These are phyloP conservation scores for Psilocybe subaeruginosa DNA, from an alignment of 768 basidiomycete genomes.

Conservation along the genomic window DNA sequence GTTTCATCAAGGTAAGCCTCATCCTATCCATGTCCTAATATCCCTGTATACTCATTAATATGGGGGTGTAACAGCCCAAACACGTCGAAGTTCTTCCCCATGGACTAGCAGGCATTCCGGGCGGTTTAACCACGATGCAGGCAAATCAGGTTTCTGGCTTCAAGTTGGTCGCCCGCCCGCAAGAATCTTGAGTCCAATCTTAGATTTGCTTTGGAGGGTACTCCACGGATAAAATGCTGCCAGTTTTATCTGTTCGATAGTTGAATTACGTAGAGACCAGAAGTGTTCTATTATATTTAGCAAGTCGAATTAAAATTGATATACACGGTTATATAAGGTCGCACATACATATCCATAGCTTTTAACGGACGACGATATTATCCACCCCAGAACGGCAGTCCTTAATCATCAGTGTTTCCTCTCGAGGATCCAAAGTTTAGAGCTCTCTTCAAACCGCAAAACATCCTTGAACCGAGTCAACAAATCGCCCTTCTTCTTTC, in stretches of 20 bases:
- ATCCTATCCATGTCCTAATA: not conserved
- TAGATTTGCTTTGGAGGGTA: not conserved
- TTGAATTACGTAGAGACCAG: no score
- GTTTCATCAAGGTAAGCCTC: not conserved
- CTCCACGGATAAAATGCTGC: not conserved
- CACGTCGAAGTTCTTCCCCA: not conserved
- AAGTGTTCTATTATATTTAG: no score
- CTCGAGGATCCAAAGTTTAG: constrained; percentile 55
- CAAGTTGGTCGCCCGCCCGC: not conserved
- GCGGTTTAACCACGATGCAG: not conserved
- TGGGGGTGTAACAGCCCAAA: not conserved
- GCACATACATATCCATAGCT: no score
- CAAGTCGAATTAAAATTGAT: no score
- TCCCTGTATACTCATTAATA: not conserved
- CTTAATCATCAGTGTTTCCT: constrained; percentile 19
- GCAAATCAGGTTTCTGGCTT: not conserved
- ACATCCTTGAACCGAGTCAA: constrained; percentile 25
- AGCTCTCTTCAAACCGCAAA: constrained; percentile 38
- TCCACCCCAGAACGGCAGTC: no score
- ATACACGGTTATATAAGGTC: no score
- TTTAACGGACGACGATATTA: no score
- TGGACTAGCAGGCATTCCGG: not conserved
- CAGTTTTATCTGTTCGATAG: no score
- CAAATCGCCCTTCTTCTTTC: constrained; percentile 14
- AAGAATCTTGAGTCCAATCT: not conserved